phyloP scores from a whole-genome alignment of 306 rosid genomes.

The Phaseolus lunatus region DNA sequence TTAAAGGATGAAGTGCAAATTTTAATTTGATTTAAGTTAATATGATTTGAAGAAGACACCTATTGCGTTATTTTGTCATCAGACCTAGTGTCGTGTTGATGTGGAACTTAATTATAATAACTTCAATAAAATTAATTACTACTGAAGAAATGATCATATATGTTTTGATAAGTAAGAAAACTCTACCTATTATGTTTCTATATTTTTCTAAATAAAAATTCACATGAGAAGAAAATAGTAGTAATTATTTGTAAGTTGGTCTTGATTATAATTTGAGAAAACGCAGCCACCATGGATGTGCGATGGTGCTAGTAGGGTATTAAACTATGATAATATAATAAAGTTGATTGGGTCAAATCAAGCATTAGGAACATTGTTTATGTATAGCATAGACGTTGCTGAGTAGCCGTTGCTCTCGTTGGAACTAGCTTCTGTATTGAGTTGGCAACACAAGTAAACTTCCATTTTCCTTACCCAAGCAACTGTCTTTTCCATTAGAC shows the following conservation, averaged over 20 bases:
- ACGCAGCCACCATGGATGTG: neutral
- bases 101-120: too few relatives aligned
- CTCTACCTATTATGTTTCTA: too few relatives aligned
- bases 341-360: constrained; percentile 7
- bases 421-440: constrained; percentile 23
- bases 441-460: neutral
- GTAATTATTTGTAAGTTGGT: neutral
- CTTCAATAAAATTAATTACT: too few relatives aligned
- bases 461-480: constrained; percentile 9
- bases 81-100: too few relatives aligned
- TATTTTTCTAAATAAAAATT: too few relatives aligned
- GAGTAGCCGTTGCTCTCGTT: constrained; percentile 17
- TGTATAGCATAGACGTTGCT: constrained; percentile 5
- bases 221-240: too few relatives aligned
- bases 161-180: too few relatives aligned
- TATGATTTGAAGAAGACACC: too few relatives aligned
- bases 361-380: neutral
- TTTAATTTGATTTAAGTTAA: too few relatives aligned
- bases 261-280: neutral
- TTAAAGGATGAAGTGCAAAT: too few relatives aligned
- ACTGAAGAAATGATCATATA: too few relatives aligned
- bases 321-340: neutral
- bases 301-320: neutral
- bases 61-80: too few relatives aligned
- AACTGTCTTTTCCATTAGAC: constrained; percentile 6